A percentile compares a stretch with the other conserved stretches of the same genome.
Evolutionary conservation across 2,329 filamentous ascomycete genomes (phyloP).

Genomic region (Chaetothyriales sp.): DNA sequence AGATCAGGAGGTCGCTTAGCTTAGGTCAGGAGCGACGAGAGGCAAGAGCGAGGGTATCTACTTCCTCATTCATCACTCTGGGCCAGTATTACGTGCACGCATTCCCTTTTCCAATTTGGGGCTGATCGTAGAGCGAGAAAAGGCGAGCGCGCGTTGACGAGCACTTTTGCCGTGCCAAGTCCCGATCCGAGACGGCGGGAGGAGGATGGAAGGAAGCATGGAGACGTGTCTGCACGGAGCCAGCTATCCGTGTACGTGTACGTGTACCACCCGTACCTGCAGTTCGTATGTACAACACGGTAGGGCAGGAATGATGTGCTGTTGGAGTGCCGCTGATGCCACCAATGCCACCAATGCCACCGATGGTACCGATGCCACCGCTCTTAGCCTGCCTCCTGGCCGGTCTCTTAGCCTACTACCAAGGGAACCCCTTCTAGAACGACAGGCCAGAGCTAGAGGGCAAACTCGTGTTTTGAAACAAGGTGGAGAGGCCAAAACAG

Average conservation of each 20-base stretch:
- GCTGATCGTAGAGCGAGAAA: background rate
- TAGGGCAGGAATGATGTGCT: no score
- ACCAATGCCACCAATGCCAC: no score
- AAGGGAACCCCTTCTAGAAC: background rate
- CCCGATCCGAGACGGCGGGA: background rate
- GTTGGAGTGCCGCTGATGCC: no score
- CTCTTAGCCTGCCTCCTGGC: no score
- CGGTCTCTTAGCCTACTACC: no score
- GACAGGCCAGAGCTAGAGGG: background rate
- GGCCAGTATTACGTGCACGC: no score
- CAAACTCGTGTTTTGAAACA: background rate
- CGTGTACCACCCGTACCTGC: no score
- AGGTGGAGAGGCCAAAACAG: background rate
- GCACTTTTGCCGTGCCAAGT: background rate
- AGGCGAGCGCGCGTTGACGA: background rate
- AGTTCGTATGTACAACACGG: no score
- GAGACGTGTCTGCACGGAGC: background rate
- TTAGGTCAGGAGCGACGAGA: background rate
- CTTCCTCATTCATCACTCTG: no score
- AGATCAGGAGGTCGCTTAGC: background rate
- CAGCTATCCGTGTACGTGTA: no score
- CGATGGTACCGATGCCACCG: no score
- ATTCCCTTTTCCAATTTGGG: background rate
- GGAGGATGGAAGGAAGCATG: background rate
- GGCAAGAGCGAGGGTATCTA: background rate